phyloP scores from a whole-genome alignment of 441 rosid genomes.

The Rhodomyrtus psidioides region DNA sequence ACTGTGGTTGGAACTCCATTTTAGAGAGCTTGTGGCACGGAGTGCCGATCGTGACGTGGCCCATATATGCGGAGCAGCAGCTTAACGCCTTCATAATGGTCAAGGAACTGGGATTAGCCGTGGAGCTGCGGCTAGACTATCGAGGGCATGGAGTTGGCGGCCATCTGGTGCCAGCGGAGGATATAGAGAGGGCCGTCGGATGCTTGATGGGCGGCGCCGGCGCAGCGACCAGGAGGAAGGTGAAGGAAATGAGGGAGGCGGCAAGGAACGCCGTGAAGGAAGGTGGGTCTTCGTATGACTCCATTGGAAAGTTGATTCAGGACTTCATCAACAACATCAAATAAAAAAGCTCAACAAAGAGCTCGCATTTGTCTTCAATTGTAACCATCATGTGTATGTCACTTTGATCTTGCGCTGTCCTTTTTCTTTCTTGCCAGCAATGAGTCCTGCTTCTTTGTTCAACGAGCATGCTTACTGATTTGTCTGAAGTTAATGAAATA shows the following conservation, averaged over 20 bases:
- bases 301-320: constrained; percentile 15
- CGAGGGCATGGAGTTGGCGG: not conserved
- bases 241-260: constrained; percentile 23
- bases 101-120: not conserved
- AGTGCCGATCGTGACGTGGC: not conserved
- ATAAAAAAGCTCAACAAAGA: not conserved
- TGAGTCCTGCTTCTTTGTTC: not conserved
- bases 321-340: not conserved
- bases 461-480: not conserved
- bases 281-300: constrained; percentile 35
- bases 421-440: not conserved
- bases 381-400: not conserved
- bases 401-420: not conserved
- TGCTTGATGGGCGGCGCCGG: not conserved
- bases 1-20: constrained; percentile 6
- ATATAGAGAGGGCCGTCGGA: not conserved
- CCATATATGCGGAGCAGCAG: constrained; percentile 6
- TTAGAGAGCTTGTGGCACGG: constrained; percentile 7
- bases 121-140: constrained; percentile 3
- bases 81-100: constrained; percentile 1
- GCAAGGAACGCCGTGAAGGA: constrained; percentile 22
- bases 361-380: not conserved
- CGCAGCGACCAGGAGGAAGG: constrained; percentile 20
- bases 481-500: not conserved
- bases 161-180: not conserved